Conservation (phyloP, 2,329 filamentous ascomycete species). For the Verticillium alfalfae region DNA sequence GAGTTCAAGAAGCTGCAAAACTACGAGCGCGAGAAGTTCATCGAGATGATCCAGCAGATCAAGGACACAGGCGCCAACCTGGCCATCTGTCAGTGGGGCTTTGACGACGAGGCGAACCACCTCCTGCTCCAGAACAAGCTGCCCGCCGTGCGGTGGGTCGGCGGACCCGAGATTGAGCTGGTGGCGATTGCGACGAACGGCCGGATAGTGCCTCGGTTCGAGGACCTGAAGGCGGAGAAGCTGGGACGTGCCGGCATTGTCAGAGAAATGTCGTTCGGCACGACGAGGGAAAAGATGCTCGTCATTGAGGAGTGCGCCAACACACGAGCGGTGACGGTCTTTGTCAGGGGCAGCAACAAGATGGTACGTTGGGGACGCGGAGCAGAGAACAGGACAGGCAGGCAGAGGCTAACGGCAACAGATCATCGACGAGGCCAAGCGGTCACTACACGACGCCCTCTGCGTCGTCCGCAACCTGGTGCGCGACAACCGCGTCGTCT, state of each 20-base stretch:
- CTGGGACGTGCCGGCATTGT: constrained; percentile 86
- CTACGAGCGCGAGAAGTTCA: constrained; percentile 94
- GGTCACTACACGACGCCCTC: constrained; percentile 92
- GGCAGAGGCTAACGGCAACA: constrained; percentile 27
- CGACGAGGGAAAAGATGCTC: constrained; percentile 98
- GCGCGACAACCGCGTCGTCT: constrained; percentile 92
- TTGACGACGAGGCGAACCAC: constrained; percentile 98
- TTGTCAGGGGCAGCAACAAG: constrained; percentile 97
- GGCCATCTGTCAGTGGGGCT: constrained; percentile 98
- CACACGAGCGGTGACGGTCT: constrained; percentile 90
- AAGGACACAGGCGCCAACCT: constrained; percentile 96
- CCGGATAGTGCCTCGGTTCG: constrained; percentile 93
- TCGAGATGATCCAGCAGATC: constrained; percentile 98
- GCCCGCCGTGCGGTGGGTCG: constrained; percentile 95
- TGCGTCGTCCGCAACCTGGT: constrained; percentile 97
- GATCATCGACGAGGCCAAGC: constrained; percentile 99
- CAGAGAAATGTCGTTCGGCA: constrained; percentile 93
- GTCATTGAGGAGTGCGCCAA: constrained; percentile 99
- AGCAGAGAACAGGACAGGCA: no score
- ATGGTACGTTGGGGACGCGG: constrained; percentile 61
- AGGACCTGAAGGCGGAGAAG: constrained; percentile 87
- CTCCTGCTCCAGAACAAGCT: constrained; percentile 92
- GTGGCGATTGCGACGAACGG: constrained; percentile 99
- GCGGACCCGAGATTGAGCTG: constrained; percentile 94
- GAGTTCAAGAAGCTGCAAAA: constrained; percentile 97